Evolutionary conservation across 1,284 basidiomycete genomes (phyloP).

Genomic region (Anthracocystis walkeri): DNA sequence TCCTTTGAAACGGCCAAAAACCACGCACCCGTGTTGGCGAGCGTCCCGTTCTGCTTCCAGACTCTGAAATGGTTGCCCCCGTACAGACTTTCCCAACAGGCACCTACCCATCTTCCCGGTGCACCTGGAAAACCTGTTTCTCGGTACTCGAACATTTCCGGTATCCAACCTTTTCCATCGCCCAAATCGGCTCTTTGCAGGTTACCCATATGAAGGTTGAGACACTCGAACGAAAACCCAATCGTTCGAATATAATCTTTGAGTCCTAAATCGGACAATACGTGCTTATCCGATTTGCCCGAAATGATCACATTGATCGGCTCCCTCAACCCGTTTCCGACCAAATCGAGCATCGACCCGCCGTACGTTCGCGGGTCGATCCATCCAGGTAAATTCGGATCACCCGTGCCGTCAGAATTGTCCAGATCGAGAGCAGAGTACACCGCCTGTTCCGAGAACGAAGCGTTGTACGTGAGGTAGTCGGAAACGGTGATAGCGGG

Average conservation of each 20-base stretch:
- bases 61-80: conserved; percentile 69
- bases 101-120: conserved; percentile 66
- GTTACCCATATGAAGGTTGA: conserved; percentile 81
- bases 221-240: conserved; percentile 82
- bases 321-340: conserved; percentile 83
- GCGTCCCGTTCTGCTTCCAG: conserved; percentile 70
- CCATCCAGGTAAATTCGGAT: conserved; percentile 54
- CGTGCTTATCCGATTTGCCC: conserved; percentile 79
- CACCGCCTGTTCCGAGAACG: conserved; percentile 44
- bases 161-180: conserved; percentile 78
- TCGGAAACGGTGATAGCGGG: conserved; percentile 25
- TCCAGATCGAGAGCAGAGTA: conserved; percentile 47
- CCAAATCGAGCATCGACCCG: conserved; percentile 69
- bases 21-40: conserved; percentile 69
- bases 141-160: conserved; percentile 68
- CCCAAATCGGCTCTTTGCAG: conserved; percentile 84
- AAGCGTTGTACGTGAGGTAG: conserved; percentile 32
- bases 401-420: conserved; percentile 36
- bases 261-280: conserved; percentile 80
- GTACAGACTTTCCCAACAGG: conserved; percentile 66
- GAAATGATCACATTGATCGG: conserved; percentile 89
- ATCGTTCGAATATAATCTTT: conserved; percentile 79
- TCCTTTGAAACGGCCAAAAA: conserved; percentile 69
- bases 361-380: conserved; percentile 47
- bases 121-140: conserved; percentile 65